Percentiles rank a stretch among this genome's conserved stretches.
Conservation (phyloP, 441 rosid genomes). For the Biscutella laevigata region DNA sequence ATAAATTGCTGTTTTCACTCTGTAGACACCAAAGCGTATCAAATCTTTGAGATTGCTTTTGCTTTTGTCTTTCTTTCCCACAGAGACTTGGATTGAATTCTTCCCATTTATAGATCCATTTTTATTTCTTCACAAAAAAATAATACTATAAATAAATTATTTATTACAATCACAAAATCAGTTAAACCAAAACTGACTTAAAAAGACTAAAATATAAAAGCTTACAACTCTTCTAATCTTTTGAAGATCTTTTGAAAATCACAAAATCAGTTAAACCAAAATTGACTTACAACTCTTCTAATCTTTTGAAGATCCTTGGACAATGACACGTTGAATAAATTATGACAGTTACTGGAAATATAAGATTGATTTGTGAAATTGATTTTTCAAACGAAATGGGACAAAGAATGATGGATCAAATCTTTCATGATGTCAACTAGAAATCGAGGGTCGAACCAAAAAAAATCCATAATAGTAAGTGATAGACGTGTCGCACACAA, state of each 20-base stretch:
- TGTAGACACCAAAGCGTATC: constrained; percentile 36
- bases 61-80: constrained; percentile 30
- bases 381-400: constrained; percentile 22
- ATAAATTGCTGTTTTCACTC: constrained; percentile 27
- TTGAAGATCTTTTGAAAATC: too few species aligned
- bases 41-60: constrained; percentile 41
- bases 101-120: too few species aligned
- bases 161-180: neutral
- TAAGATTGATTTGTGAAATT: constrained; percentile 20
- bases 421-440: constrained; percentile 27
- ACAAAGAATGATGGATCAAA: constrained; percentile 27
- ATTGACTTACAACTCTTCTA: too few species aligned
- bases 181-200: too few species aligned
- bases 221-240: too few species aligned
- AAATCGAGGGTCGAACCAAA: constrained; percentile 15
- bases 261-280: too few species aligned
- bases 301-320: too few species aligned
- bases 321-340: too few species aligned
- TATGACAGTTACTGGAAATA: neutral
- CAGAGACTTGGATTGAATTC: too few species aligned
- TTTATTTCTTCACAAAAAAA: too few species aligned
- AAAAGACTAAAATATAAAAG: too few species aligned
- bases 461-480: constrained; percentile 15
- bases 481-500: constrained; percentile 18
- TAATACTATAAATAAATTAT: neutral